Conservation (phyloP, 176 grass and related monocot genomes). For the Triticum dicoccoides region DNA sequence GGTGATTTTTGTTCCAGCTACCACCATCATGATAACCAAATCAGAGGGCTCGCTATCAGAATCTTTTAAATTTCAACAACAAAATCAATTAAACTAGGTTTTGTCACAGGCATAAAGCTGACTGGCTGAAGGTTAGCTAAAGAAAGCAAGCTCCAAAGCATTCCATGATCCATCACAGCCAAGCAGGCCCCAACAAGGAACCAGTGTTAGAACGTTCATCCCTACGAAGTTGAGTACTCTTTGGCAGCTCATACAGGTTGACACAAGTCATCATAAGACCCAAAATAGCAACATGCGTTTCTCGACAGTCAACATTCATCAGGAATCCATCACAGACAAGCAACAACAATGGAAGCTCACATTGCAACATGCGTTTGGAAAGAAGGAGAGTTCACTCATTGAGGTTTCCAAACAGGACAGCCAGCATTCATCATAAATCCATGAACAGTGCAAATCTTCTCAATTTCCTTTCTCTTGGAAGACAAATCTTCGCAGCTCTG, state of each 20-base stretch:
- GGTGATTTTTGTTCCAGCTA: no score
- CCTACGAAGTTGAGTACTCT: neutral
- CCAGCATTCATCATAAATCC: neutral
- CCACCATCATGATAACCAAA: no score
- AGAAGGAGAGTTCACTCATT: no score
- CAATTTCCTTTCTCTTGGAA: neutral
- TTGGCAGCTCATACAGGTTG: neutral
- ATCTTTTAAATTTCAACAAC: neutral
- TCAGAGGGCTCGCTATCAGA: neutral
- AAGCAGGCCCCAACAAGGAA: no score
- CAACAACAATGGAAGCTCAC: neutral
- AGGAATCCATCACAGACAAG: neutral
- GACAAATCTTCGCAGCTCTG: neutral
- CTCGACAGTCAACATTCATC: neutral
- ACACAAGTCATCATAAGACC: neutral
- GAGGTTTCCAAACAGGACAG: neutral
- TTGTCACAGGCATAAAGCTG: no score
- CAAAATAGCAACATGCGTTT: neutral
- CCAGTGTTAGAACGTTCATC: neutral
- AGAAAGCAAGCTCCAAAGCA: neutral
- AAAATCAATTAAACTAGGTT: neutral
- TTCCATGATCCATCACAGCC: neutral
- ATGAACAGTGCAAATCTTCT: neutral
- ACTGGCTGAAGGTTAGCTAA: neutral
- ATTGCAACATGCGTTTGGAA: neutral